Evolutionary conservation across 129 eudicot species (phyloP).

Genomic region (carrot (Daucus carota)): DH1_v3.0 NC_030387.2:32590501-32591000

Average conservation of each 20-base stretch:
- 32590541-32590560: too few species aligned
- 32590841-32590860: slow-evolving; percentile 6
- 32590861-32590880: neutral
- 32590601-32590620: slow-evolving; percentile 83
- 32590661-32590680: too few species aligned
- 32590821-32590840: neutral
- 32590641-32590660: slow-evolving; percentile 56
- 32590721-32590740: neutral
- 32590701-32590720: too few species aligned
- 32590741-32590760: neutral
- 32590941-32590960: too few species aligned
- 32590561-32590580: neutral
- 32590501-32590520: neutral
- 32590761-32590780: neutral
- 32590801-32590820: neutral
- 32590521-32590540: too few species aligned
- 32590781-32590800: neutral
- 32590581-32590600: slow-evolving; percentile 54
- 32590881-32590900: slow-evolving; percentile 3
- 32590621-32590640: slow-evolving; percentile 76
- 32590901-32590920: neutral
- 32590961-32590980: too few species aligned
- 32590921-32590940: neutral
- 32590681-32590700: too few species aligned
- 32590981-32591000: too few species aligned